Conservation (phyloP, 169 alveolate species). For the Hepatocystis sp. region DNA sequence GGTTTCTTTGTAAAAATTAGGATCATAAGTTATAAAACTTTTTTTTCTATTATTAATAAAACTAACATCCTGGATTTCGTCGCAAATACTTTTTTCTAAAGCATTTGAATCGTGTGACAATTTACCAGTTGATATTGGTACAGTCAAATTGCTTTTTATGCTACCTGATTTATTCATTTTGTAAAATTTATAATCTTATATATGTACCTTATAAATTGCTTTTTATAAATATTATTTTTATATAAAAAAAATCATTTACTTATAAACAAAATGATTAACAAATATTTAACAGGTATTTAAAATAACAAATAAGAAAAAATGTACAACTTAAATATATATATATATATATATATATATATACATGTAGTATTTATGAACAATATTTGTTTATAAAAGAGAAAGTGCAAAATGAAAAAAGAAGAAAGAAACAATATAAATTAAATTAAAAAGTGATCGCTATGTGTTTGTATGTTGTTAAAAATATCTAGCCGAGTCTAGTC, state of each 20-base stretch:
- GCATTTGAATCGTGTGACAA: constrained; percentile 10
- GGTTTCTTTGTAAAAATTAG: constrained; percentile 8
- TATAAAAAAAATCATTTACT: background rate
- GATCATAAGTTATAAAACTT: constrained; percentile 14
- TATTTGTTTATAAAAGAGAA: no score
- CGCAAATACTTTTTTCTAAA: background rate
- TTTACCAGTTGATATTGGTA: background rate
- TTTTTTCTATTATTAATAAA: background rate
- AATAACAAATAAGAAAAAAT: background rate
- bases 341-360: no score
- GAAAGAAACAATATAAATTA: no score
- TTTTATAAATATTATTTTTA: no score
- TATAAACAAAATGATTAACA: background rate
- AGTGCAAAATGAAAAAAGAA: no score
- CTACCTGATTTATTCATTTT: constrained; percentile 18
- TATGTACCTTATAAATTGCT: constrained; percentile 1
- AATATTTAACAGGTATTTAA: background rate
- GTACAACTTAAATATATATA: no score
- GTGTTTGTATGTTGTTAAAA: no score
- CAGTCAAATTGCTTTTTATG: constrained; percentile 13
- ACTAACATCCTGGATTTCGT: background rate
- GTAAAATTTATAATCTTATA: background rate
- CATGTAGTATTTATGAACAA: no score
- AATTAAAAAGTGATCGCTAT: no score
- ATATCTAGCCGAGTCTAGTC: no score